phyloP scores from a whole-genome alignment of 768 basidiomycete species.

The Leucosporidium scottii region DNA sequence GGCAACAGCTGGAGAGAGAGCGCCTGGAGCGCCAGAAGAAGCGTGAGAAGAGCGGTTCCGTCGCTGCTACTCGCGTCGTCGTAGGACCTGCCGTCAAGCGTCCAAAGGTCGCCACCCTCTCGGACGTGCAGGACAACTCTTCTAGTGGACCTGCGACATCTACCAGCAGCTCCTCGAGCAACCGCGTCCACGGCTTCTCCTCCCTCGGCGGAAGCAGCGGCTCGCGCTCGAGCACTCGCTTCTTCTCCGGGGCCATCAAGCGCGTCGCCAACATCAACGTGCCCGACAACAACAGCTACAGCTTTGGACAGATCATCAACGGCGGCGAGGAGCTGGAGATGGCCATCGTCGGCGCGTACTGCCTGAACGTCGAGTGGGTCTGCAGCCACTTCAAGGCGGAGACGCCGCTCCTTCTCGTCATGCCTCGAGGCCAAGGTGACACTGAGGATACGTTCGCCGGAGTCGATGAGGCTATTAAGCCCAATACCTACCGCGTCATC shows the following conservation, averaged over 20 bases:
- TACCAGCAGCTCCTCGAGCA: slow-evolving; percentile 7
- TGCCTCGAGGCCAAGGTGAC: neutral
- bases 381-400: slow-evolving; percentile 8
- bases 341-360: slow-evolving; percentile 37
- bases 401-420: slow-evolving; percentile 15
- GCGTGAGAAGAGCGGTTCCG: neutral
- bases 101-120: slow-evolving; percentile 14
- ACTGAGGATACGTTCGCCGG: neutral
- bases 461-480: neutral
- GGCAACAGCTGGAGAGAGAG: slow-evolving; percentile 20
- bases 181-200: neutral
- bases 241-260: slow-evolving; percentile 19
- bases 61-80: neutral
- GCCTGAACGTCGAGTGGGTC: slow-evolving; percentile 23
- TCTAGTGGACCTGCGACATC: slow-evolving; percentile 29
- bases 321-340: slow-evolving; percentile 33
- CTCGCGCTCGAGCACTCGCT: neutral
- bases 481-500: slow-evolving; percentile 2
- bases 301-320: slow-evolving; percentile 31
- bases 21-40: slow-evolving; percentile 13
- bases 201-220: neutral
- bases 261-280: slow-evolving; percentile 5
- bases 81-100: neutral
- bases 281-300: slow-evolving; percentile 6
- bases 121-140: slow-evolving; percentile 5